phyloP scores from a whole-genome alignment of 768 basidiomycete species.

The Lentinus tigrinus region DNA sequence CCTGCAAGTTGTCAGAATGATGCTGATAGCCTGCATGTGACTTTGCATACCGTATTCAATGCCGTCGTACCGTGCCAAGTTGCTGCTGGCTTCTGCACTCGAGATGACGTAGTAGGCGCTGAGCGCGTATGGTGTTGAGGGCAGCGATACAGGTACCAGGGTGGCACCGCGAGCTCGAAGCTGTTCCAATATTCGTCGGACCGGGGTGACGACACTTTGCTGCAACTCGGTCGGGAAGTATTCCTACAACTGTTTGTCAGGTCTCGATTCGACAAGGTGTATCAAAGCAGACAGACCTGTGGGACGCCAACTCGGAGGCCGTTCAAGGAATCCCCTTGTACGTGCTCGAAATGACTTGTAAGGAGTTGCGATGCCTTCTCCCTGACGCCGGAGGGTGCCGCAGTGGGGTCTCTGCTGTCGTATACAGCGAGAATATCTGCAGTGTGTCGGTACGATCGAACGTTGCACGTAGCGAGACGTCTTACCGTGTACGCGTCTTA shows the following conservation, averaged over 20 bases:
- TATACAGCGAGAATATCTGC: slow-evolving; percentile 39
- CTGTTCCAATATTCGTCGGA: slow-evolving; percentile 44
- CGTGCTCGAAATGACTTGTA: not conserved
- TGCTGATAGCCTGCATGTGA: not conserved
- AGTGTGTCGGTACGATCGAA: not conserved
- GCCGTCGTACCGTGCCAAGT: slow-evolving; percentile 87
- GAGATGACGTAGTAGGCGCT: slow-evolving; percentile 97
- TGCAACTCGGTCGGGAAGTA: slow-evolving; percentile 77
- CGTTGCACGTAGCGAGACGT: not conserved
- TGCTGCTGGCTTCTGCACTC: slow-evolving; percentile 90
- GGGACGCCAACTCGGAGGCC: slow-evolving; percentile 77
- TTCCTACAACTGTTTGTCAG: slow-evolving; percentile 43
- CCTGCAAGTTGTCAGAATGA: slow-evolving; percentile 37
- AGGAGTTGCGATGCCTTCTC: slow-evolving; percentile 30
- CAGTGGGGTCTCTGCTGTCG: slow-evolving; percentile 76
- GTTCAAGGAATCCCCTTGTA: slow-evolving; percentile 28
- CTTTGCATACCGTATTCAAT: slow-evolving; percentile 69
- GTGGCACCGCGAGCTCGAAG: slow-evolving; percentile 59
- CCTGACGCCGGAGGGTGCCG: slow-evolving; percentile 45
- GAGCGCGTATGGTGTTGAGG: slow-evolving; percentile 67
- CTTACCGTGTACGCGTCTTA: slow-evolving; percentile 65
- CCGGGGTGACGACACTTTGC: slow-evolving; percentile 39
- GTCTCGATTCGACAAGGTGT: not conserved
- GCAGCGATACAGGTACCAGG: slow-evolving; percentile 72
- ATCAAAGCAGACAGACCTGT: slow-evolving; percentile 42